Percentiles rank a stretch among this genome's conserved stretches.
Conservation (phyloP, 2,329 filamentous ascomycete genomes). For the Penicillium expansum region DNA sequence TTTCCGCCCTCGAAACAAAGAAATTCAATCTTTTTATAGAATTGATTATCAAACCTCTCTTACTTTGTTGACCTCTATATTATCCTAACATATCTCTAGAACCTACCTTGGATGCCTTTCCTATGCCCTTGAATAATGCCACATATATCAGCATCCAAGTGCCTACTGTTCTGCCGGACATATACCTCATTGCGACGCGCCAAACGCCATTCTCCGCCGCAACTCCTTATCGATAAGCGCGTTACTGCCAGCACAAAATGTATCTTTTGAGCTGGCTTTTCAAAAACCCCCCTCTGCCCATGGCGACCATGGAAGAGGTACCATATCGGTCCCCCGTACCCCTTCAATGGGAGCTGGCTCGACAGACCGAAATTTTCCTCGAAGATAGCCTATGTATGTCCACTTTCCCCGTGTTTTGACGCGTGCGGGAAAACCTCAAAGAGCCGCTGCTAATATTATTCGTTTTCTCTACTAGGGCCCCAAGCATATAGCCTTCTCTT, state of each 20-base stretch:
- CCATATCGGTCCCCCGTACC: slow-evolving; percentile 54
- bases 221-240: slow-evolving; percentile 25
- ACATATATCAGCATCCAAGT: background rate
- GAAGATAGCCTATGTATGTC: slow-evolving; percentile 66
- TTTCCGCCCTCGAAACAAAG: background rate
- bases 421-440: background rate
- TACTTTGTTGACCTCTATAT: background rate
- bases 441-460: slow-evolving; percentile 1
- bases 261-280: slow-evolving; percentile 1
- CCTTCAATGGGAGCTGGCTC: slow-evolving; percentile 62
- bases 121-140: background rate
- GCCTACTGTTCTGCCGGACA: background rate
- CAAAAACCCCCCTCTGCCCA: slow-evolving; percentile 12
- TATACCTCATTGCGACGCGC: background rate
- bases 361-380: slow-evolving; percentile 68
- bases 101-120: background rate
- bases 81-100: background rate
- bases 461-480: slow-evolving; percentile 42
- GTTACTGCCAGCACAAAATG: slow-evolving; percentile 2
- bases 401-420: background rate
- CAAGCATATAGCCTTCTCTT: slow-evolving; percentile 64
- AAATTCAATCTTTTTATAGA: slow-evolving; percentile 1
- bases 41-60: background rate
- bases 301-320: slow-evolving; percentile 19
- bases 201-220: slow-evolving; percentile 9